phyloP scores from a whole-genome alignment of 257 asterid species.

The Solanum phureja region DNA sequence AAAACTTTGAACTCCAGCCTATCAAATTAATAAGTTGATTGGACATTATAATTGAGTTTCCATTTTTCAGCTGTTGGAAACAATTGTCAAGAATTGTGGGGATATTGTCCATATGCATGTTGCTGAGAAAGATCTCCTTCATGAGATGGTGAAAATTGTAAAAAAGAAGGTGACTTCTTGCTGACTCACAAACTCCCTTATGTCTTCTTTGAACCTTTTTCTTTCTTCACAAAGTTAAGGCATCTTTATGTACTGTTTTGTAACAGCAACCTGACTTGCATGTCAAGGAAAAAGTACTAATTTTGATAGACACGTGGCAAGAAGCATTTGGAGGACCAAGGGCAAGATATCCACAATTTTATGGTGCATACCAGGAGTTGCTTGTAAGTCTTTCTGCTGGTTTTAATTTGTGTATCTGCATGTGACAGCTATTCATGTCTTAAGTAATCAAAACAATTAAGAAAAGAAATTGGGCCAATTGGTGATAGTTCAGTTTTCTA shows the following conservation, averaged over 20 bases:
- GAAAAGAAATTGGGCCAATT: neutral
- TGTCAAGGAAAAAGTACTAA: conserved; percentile 94
- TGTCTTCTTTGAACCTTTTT: neutral
- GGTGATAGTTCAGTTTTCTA: neutral
- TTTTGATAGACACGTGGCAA: conserved; percentile 98
- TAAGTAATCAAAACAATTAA: neutral
- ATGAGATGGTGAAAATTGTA: conserved; percentile 40
- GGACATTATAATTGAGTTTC: neutral
- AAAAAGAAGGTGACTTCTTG: conserved; percentile 54
- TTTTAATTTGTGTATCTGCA: neutral
- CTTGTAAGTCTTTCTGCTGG: conserved; percentile 36
- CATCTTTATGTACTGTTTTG: conserved; percentile 3
- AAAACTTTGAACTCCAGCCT: neutral
- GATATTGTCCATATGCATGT: conserved; percentile 45
- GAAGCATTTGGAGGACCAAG: conserved; percentile 99
- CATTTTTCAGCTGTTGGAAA: conserved; percentile 34
- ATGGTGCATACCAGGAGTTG: conserved; percentile 91
- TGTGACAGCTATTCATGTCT: neutral
- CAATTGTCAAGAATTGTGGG: conserved; percentile 43
- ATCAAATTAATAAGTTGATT: neutral
- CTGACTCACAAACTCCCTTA: neutral
- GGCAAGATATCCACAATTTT: conserved; percentile 86
- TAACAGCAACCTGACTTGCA: conserved; percentile 88
- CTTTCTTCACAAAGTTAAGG: neutral
- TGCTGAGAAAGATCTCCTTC: conserved; percentile 38